Base-by-base conservation (phyloP, 352 stramenopile genomes). In the Globisporangium sylvaticum region DNA sequence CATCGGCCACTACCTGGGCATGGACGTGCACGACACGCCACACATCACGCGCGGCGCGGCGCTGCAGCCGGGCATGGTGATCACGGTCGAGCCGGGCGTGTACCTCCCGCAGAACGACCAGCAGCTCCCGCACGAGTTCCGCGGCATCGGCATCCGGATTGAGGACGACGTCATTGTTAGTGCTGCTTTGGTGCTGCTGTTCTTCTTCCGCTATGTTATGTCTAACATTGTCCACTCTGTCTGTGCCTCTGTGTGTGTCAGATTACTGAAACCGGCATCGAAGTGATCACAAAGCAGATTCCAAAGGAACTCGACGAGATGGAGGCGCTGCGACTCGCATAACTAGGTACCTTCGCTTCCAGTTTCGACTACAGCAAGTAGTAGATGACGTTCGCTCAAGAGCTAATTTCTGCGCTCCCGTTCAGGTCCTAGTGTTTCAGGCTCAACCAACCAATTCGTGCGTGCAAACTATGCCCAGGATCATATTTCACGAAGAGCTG, bases 81-180 rank as follows among this genome's bases (percentile, higher is more conserved):
- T 95, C 60, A 95, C 87, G 4, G 81, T 95, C 25, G 87, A 95
- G 70, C 87, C 87, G 14, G 87, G 87, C 25, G 83, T 95, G 70
- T 95, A 95, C 65, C 68, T 95, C n/a, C 87, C 87, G 20, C 81
- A 91, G 74, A 80, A 81, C 39, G 87, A 95, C 66, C 56, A 72
- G 37, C 79, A 79, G 48, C 37, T 95, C 9, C 87, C 87, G 14
- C 66, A 75, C 20, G 84, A 93, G 52, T 91, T 92, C 74, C 84
- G 87, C 67, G 87, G 87, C 42, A 90, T 95, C 22, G 87, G 87
- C 50, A 91, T 95, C 67, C 87, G 87, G 37, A 95, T 95, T 58
- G 87, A 95, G 75, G 87, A 95, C 68, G 87, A 95, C 58, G 80
- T 95, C 64, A 79, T 93, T 60, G 87, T 95, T 77, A 52, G 84